phyloP scores from a whole-genome alignment of 2,329 filamentous ascomycete genomes.

The Colletotrichum sp. region DNA sequence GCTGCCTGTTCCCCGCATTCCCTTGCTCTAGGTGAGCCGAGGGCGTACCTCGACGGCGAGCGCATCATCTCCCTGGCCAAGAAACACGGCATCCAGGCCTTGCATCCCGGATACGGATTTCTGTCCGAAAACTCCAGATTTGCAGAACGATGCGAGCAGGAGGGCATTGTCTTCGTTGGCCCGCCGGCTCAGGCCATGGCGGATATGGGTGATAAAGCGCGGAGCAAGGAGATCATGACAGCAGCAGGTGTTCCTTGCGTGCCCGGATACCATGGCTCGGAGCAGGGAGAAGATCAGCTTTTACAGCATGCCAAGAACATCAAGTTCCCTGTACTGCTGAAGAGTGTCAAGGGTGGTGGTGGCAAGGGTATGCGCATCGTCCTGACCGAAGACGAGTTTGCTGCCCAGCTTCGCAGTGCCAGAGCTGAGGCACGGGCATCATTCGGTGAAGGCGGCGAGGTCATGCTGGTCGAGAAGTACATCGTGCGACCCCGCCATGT shows the following conservation, averaged over 20 bases:
- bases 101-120: conserved; percentile 97
- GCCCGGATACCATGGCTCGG: conserved; percentile 88
- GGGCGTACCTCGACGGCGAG: conserved; percentile 91
- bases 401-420: conserved; percentile 72
- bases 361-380: conserved; percentile 88
- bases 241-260: conserved; percentile 95
- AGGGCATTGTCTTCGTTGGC: conserved; percentile 92
- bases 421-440: conserved; percentile 77
- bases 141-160: conserved; percentile 84
- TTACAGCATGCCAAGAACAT: conserved; percentile 74
- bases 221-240: conserved; percentile 96
- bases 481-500: conserved; percentile 82
- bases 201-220: conserved; percentile 93
- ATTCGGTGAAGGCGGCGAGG: conserved; percentile 80
- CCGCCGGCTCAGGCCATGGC: conserved; percentile 82
- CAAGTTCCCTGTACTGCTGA: conserved; percentile 74
- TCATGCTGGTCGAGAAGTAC: conserved; percentile 85
- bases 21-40: conserved; percentile 81
- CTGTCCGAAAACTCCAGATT: conserved; percentile 93
- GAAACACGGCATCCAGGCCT: conserved; percentile 83
- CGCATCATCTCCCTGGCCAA: conserved; percentile 90
- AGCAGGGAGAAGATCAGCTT: conserved; percentile 71
- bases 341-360: conserved; percentile 81
- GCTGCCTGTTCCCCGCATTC: conserved; percentile 83
- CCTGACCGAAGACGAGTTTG: conserved; percentile 69